Evolutionary conservation across 441 rosid species (phyloP), one percentile per base, ranked within the genome.

Genomic region (Populus hybrid): DNA sequence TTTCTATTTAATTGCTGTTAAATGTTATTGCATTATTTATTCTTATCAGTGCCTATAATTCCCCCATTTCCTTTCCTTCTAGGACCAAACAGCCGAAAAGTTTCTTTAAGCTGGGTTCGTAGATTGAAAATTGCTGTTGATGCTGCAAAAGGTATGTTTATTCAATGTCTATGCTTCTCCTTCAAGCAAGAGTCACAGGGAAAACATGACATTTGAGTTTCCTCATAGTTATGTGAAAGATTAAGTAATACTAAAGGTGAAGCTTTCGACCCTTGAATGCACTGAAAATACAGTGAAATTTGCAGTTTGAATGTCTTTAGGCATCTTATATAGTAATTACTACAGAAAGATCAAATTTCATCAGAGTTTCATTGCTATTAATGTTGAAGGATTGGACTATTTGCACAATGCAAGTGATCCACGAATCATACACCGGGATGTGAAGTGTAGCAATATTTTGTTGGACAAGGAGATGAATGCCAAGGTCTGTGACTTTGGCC

Each of bases 381-480:
- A 14, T 73, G 70, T 36, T 77, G 72, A 82, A 93, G 99, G 99
- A 79, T 82, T 93, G 96, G 95, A 93, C 82, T 93, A 95, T 79
- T 84, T 95, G 84, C 99, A 95, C 83, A 95, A 91, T 32, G 97
- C 95, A 66, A 95, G 95, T 20, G 89, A 93, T 64, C 98, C 97
- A 7, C 84, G 96, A 69, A 90, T 95, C 77, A 93, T 95, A 81
- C 99, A 95, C 81, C 91, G 98, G 3, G 99, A 92, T 74, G 87
- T 95, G 50, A 93, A 95, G 81, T 88, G 99, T 81, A 84, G 99
- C 81, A 95, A 95, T 81, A 93, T 95, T 78, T 85, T 93, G 57
- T 72, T 95, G 70, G 99, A 93, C 85, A 81, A 86, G 74, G 91
- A 95, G 64, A 92, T 93, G 98, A 95, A 93, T 69, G 98, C 95